Conservation (phyloP, 768 basidiomycete genomes). For the Panus rudis region DNA sequence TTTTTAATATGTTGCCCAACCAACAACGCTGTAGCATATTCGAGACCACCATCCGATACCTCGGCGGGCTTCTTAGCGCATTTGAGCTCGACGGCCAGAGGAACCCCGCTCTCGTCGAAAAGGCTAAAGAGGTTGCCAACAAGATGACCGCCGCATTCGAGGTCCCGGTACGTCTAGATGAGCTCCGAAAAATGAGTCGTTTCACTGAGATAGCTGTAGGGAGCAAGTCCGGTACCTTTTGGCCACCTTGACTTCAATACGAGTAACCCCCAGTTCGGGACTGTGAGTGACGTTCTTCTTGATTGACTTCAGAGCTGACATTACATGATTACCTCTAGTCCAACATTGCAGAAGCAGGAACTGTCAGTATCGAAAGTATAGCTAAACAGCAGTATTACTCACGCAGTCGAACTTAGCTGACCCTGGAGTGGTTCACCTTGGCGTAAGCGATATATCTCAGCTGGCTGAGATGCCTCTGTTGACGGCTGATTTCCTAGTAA, state of each 20-base stretch:
- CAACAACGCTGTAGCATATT: slow-evolving; percentile 43
- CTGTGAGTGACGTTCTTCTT: slow-evolving; percentile 22
- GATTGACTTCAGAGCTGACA: neutral
- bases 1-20: too few relatives aligned
- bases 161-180: too few relatives aligned
- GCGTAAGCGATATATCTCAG: slow-evolving; percentile 14
- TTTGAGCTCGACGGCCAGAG: slow-evolving; percentile 66
- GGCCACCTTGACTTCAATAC: slow-evolving; percentile 30
- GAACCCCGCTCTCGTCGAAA: slow-evolving; percentile 51
- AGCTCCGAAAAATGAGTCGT: too few relatives aligned
- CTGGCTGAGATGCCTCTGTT: neutral
- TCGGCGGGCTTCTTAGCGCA: slow-evolving; percentile 82
- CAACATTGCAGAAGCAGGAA: slow-evolving; percentile 42
- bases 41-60: slow-evolving; percentile 85
- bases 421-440: slow-evolving; percentile 45
- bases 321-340: slow-evolving; percentile 29
- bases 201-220: too few relatives aligned
- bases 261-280: slow-evolving; percentile 21
- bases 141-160: slow-evolving; percentile 62
- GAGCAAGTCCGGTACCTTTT: slow-evolving; percentile 34
- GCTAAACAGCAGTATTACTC: too few relatives aligned
- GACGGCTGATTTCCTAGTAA: slow-evolving; percentile 31
- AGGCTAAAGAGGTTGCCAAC: slow-evolving; percentile 69
- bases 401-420: too few relatives aligned
- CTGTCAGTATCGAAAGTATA: slow-evolving; percentile 33